Evolutionary conservation across 371 early-diverging fungal genomes (phyloP).

Genomic region (Fennellomyces sp.): DNA sequence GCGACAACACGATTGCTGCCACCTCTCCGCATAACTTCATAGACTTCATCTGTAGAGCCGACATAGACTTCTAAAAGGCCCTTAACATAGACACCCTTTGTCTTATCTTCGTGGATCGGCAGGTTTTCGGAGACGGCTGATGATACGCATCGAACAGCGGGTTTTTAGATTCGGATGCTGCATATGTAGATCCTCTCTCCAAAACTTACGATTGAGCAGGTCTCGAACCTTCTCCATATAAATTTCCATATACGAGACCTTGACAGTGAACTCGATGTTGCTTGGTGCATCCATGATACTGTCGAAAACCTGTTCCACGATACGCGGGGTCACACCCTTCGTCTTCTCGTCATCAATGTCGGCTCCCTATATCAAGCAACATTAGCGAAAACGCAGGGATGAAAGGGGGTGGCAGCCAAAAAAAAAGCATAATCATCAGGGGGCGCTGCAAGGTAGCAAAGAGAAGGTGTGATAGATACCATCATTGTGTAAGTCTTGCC

Average conservation of each 20-base stretch:
- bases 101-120: conserved; percentile 94
- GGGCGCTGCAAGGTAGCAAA: not conserved
- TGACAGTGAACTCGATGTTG: conserved; percentile 89
- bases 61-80: conserved; percentile 94
- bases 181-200: not conserved
- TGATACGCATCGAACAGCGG: no score
- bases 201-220: conserved; percentile 82
- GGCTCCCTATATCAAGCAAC: conserved; percentile 82
- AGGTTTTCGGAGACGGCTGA: conserved; percentile 91
- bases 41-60: conserved; percentile 88
- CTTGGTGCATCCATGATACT: conserved; percentile 82
- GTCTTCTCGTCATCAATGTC: conserved; percentile 88
- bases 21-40: conserved; percentile 93
- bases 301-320: conserved; percentile 88
- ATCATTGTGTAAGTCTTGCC: conserved; percentile 99
- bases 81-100: conserved; percentile 94
- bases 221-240: conserved; percentile 99
- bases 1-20: conserved; percentile 88
- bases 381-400: not conserved
- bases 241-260: conserved; percentile 96
- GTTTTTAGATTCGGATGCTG: no score
- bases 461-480: conserved; percentile 47
- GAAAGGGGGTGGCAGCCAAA: not conserved
- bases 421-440: not conserved
- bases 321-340: conserved; percentile 92